Evolutionary conservation across 495 filamentous ascomycete species (phyloP), one percentile per base, ranked within the genome.

Genomic region (Geopyxis carbonaria): DNA sequence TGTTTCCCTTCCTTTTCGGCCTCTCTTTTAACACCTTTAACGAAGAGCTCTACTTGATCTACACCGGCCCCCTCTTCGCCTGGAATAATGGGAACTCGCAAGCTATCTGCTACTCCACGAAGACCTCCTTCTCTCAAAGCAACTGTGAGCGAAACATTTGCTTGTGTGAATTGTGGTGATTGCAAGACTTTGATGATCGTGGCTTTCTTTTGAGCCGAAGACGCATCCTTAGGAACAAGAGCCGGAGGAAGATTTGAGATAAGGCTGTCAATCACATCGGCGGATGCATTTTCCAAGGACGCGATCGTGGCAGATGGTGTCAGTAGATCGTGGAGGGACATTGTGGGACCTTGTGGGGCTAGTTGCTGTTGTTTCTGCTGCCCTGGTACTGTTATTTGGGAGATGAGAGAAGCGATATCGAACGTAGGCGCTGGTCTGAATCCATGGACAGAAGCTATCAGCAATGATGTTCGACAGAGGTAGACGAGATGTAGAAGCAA

Each of bases 41-140:
- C 64, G 60, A 95, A 97, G 6, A 78, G 79, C 59, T 91, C 78
- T 2, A 97, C 75, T 18, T 84, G 84, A 51, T 89, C 78, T 22
- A 78, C 80, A 38, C 85, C 87, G 40, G 82, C 83, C 10, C 79
- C 76, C 45, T 66, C 69, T 43, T 78, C 76, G 5, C 87, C 89
- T 8, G 48, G 38, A 9, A 22, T 18, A 30, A 97, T 70, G 34
- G 69, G 68, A 40, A 95, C 70, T 14, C 75, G 67, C 22, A 99
- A 59, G 16, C 85, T 85, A 45, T 92, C 83, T 15, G 83, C 78
- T 40, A 99, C 77, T 47, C 72, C 87, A 9, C 85, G 81, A 34
- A 99, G 60, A 0, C 83, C 89, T n/a, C 89, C 89, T 51, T 99
- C 87, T 40, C 87, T 63, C 31, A 99, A 65, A 16, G 89, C 89